Evolutionary conservation across 352 stramenopile genomes (phyloP), one percentile per base, ranked within the genome.

Genomic region (Phytophthora pisi): DNA sequence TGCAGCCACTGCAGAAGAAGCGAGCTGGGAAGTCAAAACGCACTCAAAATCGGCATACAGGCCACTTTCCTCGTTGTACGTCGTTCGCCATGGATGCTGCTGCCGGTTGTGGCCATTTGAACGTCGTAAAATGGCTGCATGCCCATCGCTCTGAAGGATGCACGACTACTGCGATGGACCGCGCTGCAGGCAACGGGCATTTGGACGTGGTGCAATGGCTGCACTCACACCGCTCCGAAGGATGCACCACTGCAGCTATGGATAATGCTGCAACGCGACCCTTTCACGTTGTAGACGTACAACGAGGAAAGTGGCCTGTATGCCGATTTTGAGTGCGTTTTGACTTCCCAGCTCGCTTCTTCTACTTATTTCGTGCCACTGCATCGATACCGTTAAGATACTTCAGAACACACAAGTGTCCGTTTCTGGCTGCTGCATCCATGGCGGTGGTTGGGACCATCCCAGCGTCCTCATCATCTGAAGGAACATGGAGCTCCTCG

Each of bases 101-200:
- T 15, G 61, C 61, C 11, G 53, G 24, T 43, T 3, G 18, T 9
- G 46, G 61, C 0, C 61, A 64, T 53, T 31, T 68, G 11, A 10
- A 64, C 8, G 53, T 68, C 20, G 46, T 68, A 24, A 64, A 68
- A 9, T 68, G 61, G 61, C 46, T 64, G 13, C 61, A 68, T 20
- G 43, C 18, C 3, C 30, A 64, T 20, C 53, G 61, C 15, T 15
- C 52, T 3, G 61, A 66, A 49, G 53, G 53, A 2, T 68, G 61
- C 13, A 68, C 61, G 8, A 57, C 34, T 6, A 6, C 16, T 31
- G 53, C 46, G 4, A 64, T 68, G 61, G 38, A 59, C 31, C 40
- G 31, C 1, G 53, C 54, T 24, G 61, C 61, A 28, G 52, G 18
- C 8, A 68, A 68, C 23, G 53, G 61, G 2, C 61, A 68, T 49